Conservation (phyloP, 163 green algal species). For the Scenedesmus sp. region DNA sequence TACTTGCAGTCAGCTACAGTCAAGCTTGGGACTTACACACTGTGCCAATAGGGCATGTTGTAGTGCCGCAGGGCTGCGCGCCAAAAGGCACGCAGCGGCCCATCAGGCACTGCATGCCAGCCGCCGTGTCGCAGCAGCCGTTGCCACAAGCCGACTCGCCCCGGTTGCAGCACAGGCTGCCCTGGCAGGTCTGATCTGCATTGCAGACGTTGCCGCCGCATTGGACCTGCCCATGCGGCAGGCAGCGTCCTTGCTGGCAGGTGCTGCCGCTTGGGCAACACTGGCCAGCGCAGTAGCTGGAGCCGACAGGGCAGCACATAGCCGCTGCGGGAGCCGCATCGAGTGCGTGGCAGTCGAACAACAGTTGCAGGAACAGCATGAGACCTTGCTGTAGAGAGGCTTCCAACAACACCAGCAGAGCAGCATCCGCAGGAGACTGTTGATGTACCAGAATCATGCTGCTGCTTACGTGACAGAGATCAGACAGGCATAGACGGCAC, state of each 20-base stretch:
- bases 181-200: slow-evolving; percentile 28
- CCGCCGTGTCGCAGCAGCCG: slow-evolving; percentile 31
- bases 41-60: neutral
- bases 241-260: slow-evolving; percentile 9
- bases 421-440: neutral
- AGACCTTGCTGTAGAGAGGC: neutral
- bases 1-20: neutral
- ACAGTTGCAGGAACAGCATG: neutral
- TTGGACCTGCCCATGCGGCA: neutral
- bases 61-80: slow-evolving; percentile 39
- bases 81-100: slow-evolving; percentile 11
- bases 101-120: slow-evolving; percentile 33
- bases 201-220: slow-evolving; percentile 24
- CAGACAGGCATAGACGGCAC: neutral
- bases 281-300: slow-evolving; percentile 12
- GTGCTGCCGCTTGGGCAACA: slow-evolving; percentile 25
- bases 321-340: neutral
- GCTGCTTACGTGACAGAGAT: neutral
- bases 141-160: neutral
- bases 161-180: slow-evolving; percentile 23
- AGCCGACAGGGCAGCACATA: slow-evolving; percentile 27
- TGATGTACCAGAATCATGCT: too few species aligned
- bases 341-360: neutral
- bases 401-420: neutral
- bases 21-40: neutral